Evolutionary conservation across 345 rosid genomes (phyloP), one percentile per base, ranked within the genome.

Genomic region (Microcos paniculata): DNA sequence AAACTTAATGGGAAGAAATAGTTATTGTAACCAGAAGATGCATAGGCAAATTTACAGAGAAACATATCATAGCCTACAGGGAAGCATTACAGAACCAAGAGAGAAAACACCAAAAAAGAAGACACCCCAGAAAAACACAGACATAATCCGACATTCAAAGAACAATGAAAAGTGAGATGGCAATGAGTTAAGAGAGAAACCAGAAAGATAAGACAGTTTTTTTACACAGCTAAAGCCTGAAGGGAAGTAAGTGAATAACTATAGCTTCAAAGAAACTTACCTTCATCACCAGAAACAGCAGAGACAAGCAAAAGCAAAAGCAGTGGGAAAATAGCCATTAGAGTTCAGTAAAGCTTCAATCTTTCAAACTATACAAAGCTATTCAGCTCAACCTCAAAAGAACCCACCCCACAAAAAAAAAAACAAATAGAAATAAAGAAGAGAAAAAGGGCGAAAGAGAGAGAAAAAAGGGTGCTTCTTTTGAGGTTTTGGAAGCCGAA

Each of bases 231-330:
- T 35, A 6, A 35, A n/a, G 38, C 38, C 38, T 9, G n/a, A 62
- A 3, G 62, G 26, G 24, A 8, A 40, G 35, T 4, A 71, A 56
- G 24, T 23, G 51, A 52, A 74, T 48, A 28, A 23, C 9, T 13
- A 40, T 2, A 18, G 64, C 38, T 38, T 30, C 48, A 30, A 51
- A 76, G 35, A 49, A 55, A 38, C 71, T 64, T 46, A 65, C 78
- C 38, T 42, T 51, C 71, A 65, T 52, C 78, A 64, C 62, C 78
- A 35, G 38, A 52, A 52, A 53, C 78, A 64, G 72, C 62, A 26
- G 72, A 64, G 40, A 65, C 71, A 49, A 68, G 46, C 51, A 75
- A 38, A 38, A 64, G n/a, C 43, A 75, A 24, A 9, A 52, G 71
- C 72, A 75, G 63, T 38, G 53, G 26, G 21, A 65, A 6, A 46